phyloP scores from a whole-genome alignment of 1,284 basidiomycete species.

The Moniliella sp. region DNA sequence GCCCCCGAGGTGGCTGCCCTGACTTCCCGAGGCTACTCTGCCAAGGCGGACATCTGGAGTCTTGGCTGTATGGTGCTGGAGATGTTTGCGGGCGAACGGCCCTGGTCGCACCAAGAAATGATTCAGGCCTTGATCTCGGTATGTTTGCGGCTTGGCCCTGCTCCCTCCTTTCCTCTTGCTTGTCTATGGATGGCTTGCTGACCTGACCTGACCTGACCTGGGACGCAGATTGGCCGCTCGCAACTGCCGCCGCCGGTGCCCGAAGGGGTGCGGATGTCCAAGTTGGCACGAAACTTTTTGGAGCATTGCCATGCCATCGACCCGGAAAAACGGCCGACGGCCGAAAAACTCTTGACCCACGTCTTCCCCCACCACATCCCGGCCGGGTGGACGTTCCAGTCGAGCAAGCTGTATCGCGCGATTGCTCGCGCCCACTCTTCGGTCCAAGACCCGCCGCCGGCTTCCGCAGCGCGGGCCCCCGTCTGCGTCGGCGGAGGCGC shows the following conservation, averaged over 20 bases:
- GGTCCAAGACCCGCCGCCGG: too few species aligned
- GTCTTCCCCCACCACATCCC: slow-evolving; percentile 43
- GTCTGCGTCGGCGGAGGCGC: too few species aligned
- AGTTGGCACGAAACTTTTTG: slow-evolving; percentile 64
- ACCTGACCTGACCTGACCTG: background rate
- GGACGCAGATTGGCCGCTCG: slow-evolving; percentile 50
- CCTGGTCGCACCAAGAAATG: slow-evolving; percentile 73
- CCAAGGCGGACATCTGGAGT: slow-evolving; percentile 95
- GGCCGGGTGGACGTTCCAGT: slow-evolving; percentile 17
- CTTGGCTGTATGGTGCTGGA: slow-evolving; percentile 88
- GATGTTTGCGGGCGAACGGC: slow-evolving; percentile 85
- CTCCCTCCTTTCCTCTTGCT: slow-evolving; percentile 5
- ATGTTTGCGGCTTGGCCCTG: slow-evolving; percentile 11
- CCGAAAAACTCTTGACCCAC: slow-evolving; percentile 59
- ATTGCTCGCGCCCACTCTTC: too few species aligned
- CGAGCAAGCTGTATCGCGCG: slow-evolving; percentile 12
- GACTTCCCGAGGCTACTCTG: slow-evolving; percentile 59
- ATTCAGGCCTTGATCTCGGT: slow-evolving; percentile 85
- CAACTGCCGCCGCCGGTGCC: slow-evolving; percentile 73
- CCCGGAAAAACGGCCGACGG: slow-evolving; percentile 62
- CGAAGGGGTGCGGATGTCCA: slow-evolving; percentile 51
- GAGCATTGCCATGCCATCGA: slow-evolving; percentile 72
- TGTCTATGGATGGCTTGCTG: background rate
- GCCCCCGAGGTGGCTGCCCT: slow-evolving; percentile 81
- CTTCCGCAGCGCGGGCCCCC: too few species aligned